Base-by-base conservation (phyloP, 2,329 filamentous ascomycete species). In the Pseudogymnoascus sp. region DNA sequence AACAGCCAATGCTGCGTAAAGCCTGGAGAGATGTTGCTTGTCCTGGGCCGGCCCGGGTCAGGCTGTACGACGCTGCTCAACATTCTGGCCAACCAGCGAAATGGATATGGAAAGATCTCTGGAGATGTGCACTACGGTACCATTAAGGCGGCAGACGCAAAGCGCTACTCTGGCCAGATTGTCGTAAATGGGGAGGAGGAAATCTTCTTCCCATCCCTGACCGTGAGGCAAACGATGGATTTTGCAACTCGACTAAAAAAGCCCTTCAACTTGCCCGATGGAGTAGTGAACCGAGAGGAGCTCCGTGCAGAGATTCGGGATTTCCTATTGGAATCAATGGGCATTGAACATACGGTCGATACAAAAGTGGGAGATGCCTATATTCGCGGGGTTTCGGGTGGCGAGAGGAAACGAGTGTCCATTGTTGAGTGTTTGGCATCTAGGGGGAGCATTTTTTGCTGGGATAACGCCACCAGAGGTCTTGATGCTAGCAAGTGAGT, bases 21-120 rank as follows among this genome's bases (percentile, higher is more conserved):
- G 71, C 87, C 88, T 0, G 88, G 87, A 19, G 87, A 90, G 73
- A 89, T 90, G 88, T 74, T 89, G 1, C 76, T 90, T 0, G 87
- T 90, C 0, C 77, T 90, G 0, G 88, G 88, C 2, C 80, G 87
- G 0, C 88, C 88, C 0, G 88, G 87, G 0, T 80, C 85, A 2
- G 88, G 88, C 35, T 91, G 88, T 72, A 89, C 88, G 0, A 88
- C 88, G 0, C 78, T 91, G 15, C 77, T 92, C 53, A 91, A 88
- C 69, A 79, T 88, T 68, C 78, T 91, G 4, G 80, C 86, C 60
- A 91, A 91, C 69, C 80, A 83, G 63, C 77, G 87, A 38, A 75
- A 74, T 4, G 87, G 87, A 2, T 90, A 82, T 67, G 77, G 80
- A 42, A 77, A 77, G 2, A 79, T 89, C 2, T 72, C 78, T 0